phyloP scores from a whole-genome alignment of 2,329 filamentous ascomycete species.

The Clonostachys solani region DNA sequence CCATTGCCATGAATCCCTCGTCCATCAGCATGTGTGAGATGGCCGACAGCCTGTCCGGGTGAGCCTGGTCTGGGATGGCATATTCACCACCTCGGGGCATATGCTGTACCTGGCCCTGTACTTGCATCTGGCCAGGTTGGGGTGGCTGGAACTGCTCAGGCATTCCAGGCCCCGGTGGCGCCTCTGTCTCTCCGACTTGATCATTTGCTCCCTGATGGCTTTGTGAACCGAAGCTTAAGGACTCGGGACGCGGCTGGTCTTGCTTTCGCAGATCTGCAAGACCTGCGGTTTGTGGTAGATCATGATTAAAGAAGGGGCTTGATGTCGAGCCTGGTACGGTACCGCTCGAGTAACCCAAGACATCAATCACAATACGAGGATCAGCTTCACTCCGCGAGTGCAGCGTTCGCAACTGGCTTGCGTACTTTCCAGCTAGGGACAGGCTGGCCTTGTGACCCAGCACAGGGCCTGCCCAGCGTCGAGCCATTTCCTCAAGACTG shows the following conservation, averaged over 20 bases:
- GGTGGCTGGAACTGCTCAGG: too few species aligned
- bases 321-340: background rate
- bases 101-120: background rate
- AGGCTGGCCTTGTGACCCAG: background rate
- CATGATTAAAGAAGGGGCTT: conserved; percentile 1
- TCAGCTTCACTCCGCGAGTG: conserved; percentile 6
- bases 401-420: conserved; percentile 7
- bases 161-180: too few species aligned
- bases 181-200: background rate
- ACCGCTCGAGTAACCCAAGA: conserved; percentile 9
- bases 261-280: background rate
- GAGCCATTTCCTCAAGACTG: conserved; percentile 19
- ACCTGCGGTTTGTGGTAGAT: background rate
- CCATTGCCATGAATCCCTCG: conserved; percentile 22
- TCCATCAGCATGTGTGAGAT: conserved; percentile 24
- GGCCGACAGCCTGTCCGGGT: conserved; percentile 15
- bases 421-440: conserved; percentile 13
- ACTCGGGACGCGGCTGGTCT: too few species aligned
- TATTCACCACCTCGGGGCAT: background rate
- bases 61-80: background rate
- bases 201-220: background rate
- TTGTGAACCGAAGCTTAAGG: too few species aligned
- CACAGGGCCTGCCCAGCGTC: conserved; percentile 15
- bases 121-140: too few species aligned
- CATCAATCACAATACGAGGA: conserved; percentile 7